These are phyloP conservation scores for Globisporangium canariense DNA, from an alignment of 352 stramenopile species.

Conservation along the genomic window DNA sequence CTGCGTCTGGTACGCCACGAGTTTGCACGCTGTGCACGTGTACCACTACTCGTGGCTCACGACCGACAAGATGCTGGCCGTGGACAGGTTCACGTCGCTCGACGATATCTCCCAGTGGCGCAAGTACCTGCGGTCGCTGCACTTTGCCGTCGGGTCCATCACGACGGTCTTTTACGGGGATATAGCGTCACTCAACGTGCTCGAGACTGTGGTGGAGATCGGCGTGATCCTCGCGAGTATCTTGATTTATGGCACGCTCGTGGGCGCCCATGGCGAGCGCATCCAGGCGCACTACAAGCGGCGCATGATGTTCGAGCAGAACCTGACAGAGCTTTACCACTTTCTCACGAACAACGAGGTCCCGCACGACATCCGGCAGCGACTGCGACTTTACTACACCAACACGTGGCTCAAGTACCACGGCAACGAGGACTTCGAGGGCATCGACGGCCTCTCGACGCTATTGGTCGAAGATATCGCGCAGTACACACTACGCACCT, in stretches of 20 bases:
- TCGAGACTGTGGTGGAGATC: slow-evolving; percentile 57
- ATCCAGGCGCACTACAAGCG: slow-evolving; percentile 65
- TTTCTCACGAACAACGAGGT: slow-evolving; percentile 62
- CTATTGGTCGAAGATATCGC: slow-evolving; percentile 64
- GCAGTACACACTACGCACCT: slow-evolving; percentile 60
- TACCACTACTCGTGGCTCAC: slow-evolving; percentile 60
- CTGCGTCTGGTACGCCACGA: slow-evolving; percentile 58
- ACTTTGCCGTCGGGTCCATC: slow-evolving; percentile 63
- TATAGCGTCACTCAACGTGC: slow-evolving; percentile 56
- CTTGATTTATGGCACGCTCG: slow-evolving; percentile 66
- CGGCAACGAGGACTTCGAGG: slow-evolving; percentile 56
- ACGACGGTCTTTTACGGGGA: slow-evolving; percentile 72
- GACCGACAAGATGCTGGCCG: slow-evolving; percentile 45
- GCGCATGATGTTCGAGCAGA: slow-evolving; percentile 69
- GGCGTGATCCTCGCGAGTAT: slow-evolving; percentile 62
- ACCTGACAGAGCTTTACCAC: slow-evolving; percentile 57
- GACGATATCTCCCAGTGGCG: slow-evolving; percentile 36
- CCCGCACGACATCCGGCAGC: slow-evolving; percentile 40
- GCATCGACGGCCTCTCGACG: slow-evolving; percentile 51
- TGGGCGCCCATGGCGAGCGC: slow-evolving; percentile 54
- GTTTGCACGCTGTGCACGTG: slow-evolving; percentile 38
- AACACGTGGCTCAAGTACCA: slow-evolving; percentile 71
- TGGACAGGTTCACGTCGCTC: slow-evolving; percentile 41
- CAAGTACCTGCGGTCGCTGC: slow-evolving; percentile 51
- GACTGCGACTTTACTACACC: slow-evolving; percentile 57